Evolutionary conservation across 306 rosid genomes (phyloP), one percentile per base, ranked within the genome.

Genomic region (Malus asiatica): DNA sequence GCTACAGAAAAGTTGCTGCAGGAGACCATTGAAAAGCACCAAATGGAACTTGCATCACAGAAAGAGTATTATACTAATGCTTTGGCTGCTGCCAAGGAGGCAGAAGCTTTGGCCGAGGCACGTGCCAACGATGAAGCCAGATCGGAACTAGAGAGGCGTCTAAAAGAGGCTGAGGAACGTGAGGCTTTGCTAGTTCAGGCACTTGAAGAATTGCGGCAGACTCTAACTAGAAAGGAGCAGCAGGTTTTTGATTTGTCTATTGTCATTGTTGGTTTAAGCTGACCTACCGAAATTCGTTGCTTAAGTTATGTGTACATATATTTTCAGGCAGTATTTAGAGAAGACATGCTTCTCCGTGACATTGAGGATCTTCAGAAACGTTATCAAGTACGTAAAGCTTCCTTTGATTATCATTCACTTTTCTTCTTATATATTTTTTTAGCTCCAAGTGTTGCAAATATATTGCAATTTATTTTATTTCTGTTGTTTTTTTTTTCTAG

Each of bases 361-460:
- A 79, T 96, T 68, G 98, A 93, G 84, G 99, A 96, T 86, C 93
- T 96, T 81, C 93, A 96, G 78, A 92, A 88, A 83, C 98, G 97
- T 75, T 93, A 96, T 78, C 99, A 93, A 90, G 99, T 93, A 78
- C 44, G 79, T 79, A 79, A 81, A 72, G 35, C 71, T 77, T 51
- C 70, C 72, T 69, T 71, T 62, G 55, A 25, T 25, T 73, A 38
- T 73, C 58, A 23, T 59, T 83, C 40, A 55, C 58, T 23, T 68
- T 68, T 60, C 55, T 72, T 72, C 60, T 16, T 35, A 22, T 61
- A 12, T 25, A 15, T 40, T 6, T 68, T 14, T 72, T 7, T 64
- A 18, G 20, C 74, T 70, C 23, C 72, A 66, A 45, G 68, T 74
- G 58, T 77, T 46, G 38, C 38, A 44, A 64, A 38, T 76, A 9